Conservation (phyloP, 2,329 filamentous ascomycete species). For the Xylaria sp. region DNA sequence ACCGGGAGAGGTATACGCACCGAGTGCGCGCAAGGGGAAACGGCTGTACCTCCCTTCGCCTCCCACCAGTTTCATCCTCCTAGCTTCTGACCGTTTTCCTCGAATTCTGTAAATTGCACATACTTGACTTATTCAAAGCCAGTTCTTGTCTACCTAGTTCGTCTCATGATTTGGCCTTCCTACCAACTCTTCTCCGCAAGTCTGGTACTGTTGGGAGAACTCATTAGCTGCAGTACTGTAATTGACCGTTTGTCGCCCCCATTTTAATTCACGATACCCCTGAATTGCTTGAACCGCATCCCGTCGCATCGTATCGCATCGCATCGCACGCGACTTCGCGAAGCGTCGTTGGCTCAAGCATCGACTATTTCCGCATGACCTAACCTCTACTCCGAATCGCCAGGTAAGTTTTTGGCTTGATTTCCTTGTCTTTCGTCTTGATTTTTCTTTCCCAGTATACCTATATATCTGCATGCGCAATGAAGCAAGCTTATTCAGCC, state of each 20-base stretch:
- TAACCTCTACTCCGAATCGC: neutral
- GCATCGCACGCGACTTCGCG: slow-evolving; percentile 19
- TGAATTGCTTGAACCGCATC: slow-evolving; percentile 23
- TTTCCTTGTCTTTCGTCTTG: neutral
- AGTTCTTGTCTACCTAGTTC: neutral
- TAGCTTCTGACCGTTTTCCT: neutral
- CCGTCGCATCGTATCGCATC: slow-evolving; percentile 8
- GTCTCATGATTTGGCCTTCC: neutral
- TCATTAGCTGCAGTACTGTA: neutral
- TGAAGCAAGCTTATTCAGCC: slow-evolving; percentile 13
- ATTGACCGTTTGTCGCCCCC: slow-evolving; percentile 7
- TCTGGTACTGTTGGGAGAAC: slow-evolving; percentile 11
- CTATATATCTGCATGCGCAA: neutral
- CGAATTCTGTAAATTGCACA: neutral
- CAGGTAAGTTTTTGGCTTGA: slow-evolving; percentile 21
- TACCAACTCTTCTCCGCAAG: slow-evolving; percentile 4
- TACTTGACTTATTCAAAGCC: neutral
- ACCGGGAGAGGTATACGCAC: neutral
- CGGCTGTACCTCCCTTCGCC: neutral
- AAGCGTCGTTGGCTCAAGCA: slow-evolving; percentile 13
- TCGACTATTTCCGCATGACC: neutral
- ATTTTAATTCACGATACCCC: slow-evolving; percentile 29
- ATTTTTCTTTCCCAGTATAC: neutral
- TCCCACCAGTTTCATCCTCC: slow-evolving; percentile 9
- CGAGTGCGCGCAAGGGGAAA: slow-evolving; percentile 6